Percentiles rank a stretch among this genome's conserved stretches.
Evolutionary conservation across 2,329 filamentous ascomycete genomes (phyloP).

Genomic region (Ascochyta fabae): DNA sequence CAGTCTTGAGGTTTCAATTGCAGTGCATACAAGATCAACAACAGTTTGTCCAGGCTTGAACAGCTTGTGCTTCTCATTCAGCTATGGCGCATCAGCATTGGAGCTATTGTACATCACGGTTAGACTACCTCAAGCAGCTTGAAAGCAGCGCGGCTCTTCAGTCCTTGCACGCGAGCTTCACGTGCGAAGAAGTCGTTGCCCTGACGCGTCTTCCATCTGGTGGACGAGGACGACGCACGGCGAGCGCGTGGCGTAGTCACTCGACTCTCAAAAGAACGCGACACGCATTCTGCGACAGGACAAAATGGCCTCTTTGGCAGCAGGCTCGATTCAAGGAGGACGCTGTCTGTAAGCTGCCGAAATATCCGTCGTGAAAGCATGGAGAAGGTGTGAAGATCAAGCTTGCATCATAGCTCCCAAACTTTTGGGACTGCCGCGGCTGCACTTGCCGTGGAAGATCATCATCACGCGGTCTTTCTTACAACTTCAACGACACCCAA

Average conservation of each 20-base stretch:
- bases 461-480: background rate
- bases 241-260: constrained; percentile 15
- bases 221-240: constrained; percentile 58
- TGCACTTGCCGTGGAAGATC: constrained; percentile 2
- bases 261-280: constrained; percentile 13
- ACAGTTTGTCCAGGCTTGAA: constrained; percentile 85
- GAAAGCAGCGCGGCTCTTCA: constrained; percentile 92
- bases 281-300: constrained; percentile 23
- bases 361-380: constrained; percentile 50
- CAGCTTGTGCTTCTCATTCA: constrained; percentile 80
- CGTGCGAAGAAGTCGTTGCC: constrained; percentile 72
- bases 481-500: background rate
- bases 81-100: constrained; percentile 57
- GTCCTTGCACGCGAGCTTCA: constrained; percentile 76
- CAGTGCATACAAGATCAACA: constrained; percentile 74
- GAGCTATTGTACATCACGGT: background rate
- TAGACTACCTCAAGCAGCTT: constrained; percentile 81
- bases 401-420: constrained; percentile 22
- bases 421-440: constrained; percentile 21
- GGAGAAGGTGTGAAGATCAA: constrained; percentile 15
- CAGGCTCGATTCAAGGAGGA: constrained; percentile 31
- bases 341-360: constrained; percentile 44
- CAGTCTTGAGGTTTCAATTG: background rate
- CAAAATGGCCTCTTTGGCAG: constrained; percentile 12
- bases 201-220: constrained; percentile 84